Base-by-base conservation (phyloP, 140 eudicot genomes). In the Ambrosia hybrid region DNA sequence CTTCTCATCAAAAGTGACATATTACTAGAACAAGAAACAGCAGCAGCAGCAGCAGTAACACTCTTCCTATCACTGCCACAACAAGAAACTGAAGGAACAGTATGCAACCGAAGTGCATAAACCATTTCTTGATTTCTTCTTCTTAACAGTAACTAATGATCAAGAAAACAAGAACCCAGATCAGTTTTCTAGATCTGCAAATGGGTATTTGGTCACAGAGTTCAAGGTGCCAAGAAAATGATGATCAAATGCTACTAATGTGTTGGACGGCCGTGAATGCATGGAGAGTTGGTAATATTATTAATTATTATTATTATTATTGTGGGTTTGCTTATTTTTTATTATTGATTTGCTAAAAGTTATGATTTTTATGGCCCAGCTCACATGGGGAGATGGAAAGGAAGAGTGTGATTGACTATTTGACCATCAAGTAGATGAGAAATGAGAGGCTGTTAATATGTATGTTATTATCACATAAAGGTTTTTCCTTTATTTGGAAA, bases 171-270 rank as follows among this genome's bases (percentile, higher is more conserved):
- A 41, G 48, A 12, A 43, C 48, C 10, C 55, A 49, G 55, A 12
- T 49, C n/a, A 11, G 3, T 9, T 9, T 48, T 11, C 8, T 13
- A 55, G 74, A 78, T 57, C 73, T 48, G 26, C 33, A 51, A 33
- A 72, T 21, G 53, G 68, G 39, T 1, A 58, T 38, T 4, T 57
- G 39, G 51, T 72, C 85, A 78, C 82, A 39, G 85, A 83, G 62
- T 78, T 78, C 90, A 60, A 84, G 86, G 81, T 77, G 79, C 85
- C 95, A 80, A 41, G 96, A 84, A 79, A 84, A 73, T 30, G 34
- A 30, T 30, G 34, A 30, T 30, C 34, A 30, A 30, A 30, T 30
- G 34, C 34, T 30, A 21, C 26, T 21, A 21, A 21, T 21, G 26
- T 21, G 26, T 21, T 21, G 26, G 26, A 1, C 43, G 17, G 49